phyloP scores from a whole-genome alignment of 306 rosid species.

The Corylus americana region DNA sequence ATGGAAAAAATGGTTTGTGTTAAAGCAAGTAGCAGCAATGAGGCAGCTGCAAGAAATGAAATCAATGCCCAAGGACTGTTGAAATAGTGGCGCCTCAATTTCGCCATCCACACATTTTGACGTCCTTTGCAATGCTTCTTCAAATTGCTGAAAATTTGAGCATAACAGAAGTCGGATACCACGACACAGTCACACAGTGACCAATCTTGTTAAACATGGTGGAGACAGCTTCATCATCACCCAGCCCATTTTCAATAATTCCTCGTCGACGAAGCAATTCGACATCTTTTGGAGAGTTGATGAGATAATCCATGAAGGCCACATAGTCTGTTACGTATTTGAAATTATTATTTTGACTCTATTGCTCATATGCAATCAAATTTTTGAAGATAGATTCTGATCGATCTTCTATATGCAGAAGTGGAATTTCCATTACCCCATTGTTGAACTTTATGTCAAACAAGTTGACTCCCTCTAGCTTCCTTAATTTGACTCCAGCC shows the following conservation, averaged over 20 bases:
- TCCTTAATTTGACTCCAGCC: not conserved
- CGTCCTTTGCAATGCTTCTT: not conserved
- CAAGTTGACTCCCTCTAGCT: not conserved
- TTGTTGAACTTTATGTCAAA: not conserved
- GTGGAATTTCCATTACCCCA: not conserved
- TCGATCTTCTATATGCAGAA: not conserved
- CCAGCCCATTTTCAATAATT: not conserved
- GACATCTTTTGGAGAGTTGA: not conserved
- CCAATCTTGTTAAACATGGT: not conserved
- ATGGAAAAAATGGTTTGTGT: not conserved
- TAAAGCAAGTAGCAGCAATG: not conserved
- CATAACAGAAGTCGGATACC: not conserved
- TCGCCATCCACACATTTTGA: not conserved
- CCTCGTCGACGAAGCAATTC: not conserved
- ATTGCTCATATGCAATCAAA: conserved; percentile 2
- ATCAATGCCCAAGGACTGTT: conserved; percentile 1
- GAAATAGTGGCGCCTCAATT: not conserved
- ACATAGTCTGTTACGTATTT: not conserved
- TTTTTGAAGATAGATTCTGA: not conserved
- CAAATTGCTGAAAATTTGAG: not conserved
- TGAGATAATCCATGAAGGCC: not conserved
- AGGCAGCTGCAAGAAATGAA: not conserved
- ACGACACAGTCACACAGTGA: not conserved
- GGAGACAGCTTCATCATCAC: not conserved
- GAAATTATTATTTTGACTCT: not conserved